Base-by-base conservation (phyloP, 176 grass and related monocot genomes). In the Olyra latifolia region DNA sequence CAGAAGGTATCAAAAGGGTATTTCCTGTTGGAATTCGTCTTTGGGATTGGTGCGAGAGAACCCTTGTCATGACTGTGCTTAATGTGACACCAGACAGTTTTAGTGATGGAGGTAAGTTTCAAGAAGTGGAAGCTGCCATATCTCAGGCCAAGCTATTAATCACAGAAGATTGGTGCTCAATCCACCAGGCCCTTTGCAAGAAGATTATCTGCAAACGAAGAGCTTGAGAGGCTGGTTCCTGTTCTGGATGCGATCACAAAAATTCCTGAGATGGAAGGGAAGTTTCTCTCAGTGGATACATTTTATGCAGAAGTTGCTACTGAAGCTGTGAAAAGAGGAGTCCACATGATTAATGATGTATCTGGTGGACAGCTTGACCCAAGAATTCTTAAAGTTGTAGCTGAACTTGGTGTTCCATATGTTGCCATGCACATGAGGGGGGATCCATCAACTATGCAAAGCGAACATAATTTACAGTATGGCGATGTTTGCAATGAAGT, bases 81-180 rank as follows among this genome's bases (percentile, higher is more conserved):
- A 98, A 98, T 88, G 59, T 98, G 57, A 92, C 95, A 11, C 92
- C 92, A 3, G 92, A 98, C 44, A 98, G 95, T 77, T 94, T 98
- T 88, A 92, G 95, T 42, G 92, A 94, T 39, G 95, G 95, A 40
- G 95, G 95, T 16, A 98, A 94, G 69, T 98, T 92, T 81, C 82
- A 77, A 71, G 19, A 64, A 78, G 63, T 94, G 30, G 77, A 86
- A 53, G 62, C 62, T 84, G 91, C 91, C 19, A 47, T 98, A 77
- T 78, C 80, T 52, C 92, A 89, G 76, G 75, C 81, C 47, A 94
- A 69, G 59, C 22, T 88, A 59, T 83, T 98, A 70, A 89, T 98
- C 79, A 91, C 86, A 67, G 30, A 98, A 73, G 92, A 81, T 98
- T 53, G 95, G 92, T 83, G 95, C 95, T 74, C 95, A 98, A 75